Percentiles rank a stretch among this genome's conserved stretches.
phyloP scores from a whole-genome alignment of 2,329 filamentous ascomycete species.

The Cladosporium sp. region DNA sequence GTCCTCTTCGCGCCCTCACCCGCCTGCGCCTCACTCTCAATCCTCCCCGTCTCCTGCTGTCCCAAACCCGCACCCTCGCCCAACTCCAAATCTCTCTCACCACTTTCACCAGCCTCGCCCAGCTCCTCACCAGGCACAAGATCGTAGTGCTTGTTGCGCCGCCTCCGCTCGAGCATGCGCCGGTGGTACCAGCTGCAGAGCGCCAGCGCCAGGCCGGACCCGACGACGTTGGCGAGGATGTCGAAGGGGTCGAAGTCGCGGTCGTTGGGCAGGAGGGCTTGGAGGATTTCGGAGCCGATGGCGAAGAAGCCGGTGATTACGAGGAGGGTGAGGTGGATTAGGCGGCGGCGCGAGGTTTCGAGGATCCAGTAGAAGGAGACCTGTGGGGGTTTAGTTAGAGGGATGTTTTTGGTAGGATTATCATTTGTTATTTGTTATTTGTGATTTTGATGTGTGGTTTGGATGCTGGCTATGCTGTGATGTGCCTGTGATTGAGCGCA shows the following conservation, averaged over 20 bases:
- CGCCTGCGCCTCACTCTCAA: conserved; percentile 29
- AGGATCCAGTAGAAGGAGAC: conserved; percentile 89
- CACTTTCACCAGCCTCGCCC: conserved; percentile 29
- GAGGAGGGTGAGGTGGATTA: conserved; percentile 74
- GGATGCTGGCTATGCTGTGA: conserved; percentile 2
- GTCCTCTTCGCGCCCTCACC: conserved; percentile 59
- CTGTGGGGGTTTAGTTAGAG: background rate
- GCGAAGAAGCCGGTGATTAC: conserved; percentile 70
- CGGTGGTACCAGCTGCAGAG: conserved; percentile 90
- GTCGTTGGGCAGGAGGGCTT: conserved; percentile 62
- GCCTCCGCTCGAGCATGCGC: conserved; percentile 85
- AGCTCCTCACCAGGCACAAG: conserved; percentile 60
- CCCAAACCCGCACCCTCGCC: conserved; percentile 50
- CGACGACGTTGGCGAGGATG: conserved; percentile 80
- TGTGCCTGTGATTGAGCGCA: conserved; percentile 1
- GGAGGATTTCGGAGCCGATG: conserved; percentile 70
- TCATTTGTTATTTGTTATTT: too few relatives aligned
- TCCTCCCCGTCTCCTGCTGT: conserved; percentile 29
- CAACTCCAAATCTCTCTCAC: conserved; percentile 68
- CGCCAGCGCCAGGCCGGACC: conserved; percentile 65
- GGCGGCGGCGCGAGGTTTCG: conserved; percentile 81
- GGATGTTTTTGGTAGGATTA: too few relatives aligned
- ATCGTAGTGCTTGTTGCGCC: conserved; percentile 67
- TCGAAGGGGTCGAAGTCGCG: conserved; percentile 71
- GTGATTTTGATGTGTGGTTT: conserved; percentile 3